Conservation (phyloP, 208 protist genomes). For the Trypanosoma mega region DNA sequence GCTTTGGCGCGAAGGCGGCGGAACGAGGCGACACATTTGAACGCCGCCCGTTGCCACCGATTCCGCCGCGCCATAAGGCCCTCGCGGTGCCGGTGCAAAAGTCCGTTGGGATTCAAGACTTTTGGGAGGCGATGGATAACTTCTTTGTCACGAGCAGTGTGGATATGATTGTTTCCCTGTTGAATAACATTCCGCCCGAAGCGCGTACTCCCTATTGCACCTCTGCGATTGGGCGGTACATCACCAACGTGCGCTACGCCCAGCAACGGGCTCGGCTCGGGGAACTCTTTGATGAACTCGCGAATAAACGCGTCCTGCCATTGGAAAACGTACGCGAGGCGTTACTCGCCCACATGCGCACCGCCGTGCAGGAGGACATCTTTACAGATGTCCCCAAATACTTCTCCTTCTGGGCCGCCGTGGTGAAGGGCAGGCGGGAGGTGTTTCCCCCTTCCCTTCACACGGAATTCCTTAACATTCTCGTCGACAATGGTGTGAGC, state of each 20-base stretch:
- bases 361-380: conserved; percentile 60
- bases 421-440: conserved; percentile 58
- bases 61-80: conserved; percentile 11
- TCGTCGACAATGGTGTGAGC: conserved; percentile 52
- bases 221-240: conserved; percentile 66
- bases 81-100: conserved; percentile 18
- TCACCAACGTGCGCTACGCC: conserved; percentile 65
- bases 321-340: conserved; percentile 47
- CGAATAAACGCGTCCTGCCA: conserved; percentile 42
- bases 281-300: conserved; percentile 72
- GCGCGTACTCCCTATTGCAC: conserved; percentile 51
- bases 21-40: conserved; percentile 11
- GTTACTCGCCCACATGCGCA: conserved; percentile 55
- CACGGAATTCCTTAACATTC: conserved; percentile 68
- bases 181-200: conserved; percentile 42
- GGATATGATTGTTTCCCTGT: conserved; percentile 51
- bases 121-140: conserved; percentile 77
- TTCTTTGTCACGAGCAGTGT: conserved; percentile 64
- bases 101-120: conserved; percentile 54
- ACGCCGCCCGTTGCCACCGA: not conserved
- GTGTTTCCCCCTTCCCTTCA: conserved; percentile 69
- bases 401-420: conserved; percentile 72
- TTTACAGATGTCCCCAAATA: conserved; percentile 73
- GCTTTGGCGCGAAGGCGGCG: conserved; percentile 43
- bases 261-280: conserved; percentile 68